phyloP scores from a whole-genome alignment of 768 basidiomycete species.

The Lactarius sp. region DNA sequence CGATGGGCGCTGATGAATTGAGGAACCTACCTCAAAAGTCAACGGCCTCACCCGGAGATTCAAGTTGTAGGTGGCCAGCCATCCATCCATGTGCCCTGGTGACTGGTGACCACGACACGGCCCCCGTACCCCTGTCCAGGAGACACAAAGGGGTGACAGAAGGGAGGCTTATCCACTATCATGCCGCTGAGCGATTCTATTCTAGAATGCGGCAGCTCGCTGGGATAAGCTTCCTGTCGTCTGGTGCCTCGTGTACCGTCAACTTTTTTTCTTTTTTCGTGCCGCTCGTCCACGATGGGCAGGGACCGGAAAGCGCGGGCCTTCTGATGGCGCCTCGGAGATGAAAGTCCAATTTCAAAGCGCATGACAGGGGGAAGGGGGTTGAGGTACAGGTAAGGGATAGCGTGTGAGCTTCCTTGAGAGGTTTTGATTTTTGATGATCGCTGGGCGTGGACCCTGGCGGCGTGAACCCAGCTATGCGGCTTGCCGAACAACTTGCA shows the following conservation, averaged over 20 bases:
- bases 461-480: neutral
- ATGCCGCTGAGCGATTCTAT: neutral
- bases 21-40: neutral
- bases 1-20: neutral
- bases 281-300: neutral
- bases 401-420: slow-evolving; percentile 15
- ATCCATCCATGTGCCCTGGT: neutral
- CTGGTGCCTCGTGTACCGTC: slow-evolving; percentile 3
- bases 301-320: neutral
- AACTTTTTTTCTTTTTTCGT: neutral
- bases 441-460: slow-evolving; percentile 18
- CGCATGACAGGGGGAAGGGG: neutral
- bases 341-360: neutral
- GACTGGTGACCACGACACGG: neutral
- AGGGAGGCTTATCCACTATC: neutral
- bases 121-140: neutral
- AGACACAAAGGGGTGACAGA: neutral
- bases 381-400: neutral
- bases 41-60: neutral
- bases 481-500: neutral
- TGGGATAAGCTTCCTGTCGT: slow-evolving; percentile 1
- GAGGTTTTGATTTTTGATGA: neutral
- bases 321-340: neutral
- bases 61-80: too few species aligned
- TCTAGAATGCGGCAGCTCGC: neutral